Percentiles rank a stretch among this genome's conserved stretches.
These are phyloP conservation scores for Yamadazyma friedrichii DNA, from an alignment of 1,139 yeast genomes.

Conservation along the genomic window DNA sequence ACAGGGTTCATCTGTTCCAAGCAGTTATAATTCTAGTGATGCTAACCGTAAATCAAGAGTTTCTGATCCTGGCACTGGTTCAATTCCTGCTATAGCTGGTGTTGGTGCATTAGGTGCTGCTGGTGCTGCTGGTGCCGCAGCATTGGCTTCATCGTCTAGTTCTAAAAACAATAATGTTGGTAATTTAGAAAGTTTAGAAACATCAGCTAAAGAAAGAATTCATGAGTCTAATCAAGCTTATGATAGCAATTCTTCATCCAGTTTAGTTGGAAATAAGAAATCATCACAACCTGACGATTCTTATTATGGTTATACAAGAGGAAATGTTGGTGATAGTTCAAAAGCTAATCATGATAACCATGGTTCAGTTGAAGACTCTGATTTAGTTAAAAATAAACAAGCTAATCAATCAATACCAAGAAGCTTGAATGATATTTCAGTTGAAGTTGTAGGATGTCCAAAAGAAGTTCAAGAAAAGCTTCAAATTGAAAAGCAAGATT, in stretches of 20 bases:
- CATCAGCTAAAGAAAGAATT: background rate
- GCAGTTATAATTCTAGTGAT: background rate
- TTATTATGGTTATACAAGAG: slow-evolving; percentile 9
- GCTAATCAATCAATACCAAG: slow-evolving; percentile 5
- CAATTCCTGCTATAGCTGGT: slow-evolving; percentile 4
- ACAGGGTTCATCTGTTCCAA: slow-evolving; percentile 1
- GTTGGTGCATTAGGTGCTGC: slow-evolving; percentile 1
- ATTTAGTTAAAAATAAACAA: slow-evolving; percentile 7
- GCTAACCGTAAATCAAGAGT: background rate
- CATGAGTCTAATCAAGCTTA: background rate
- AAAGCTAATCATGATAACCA: background rate
- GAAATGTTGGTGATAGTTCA: slow-evolving; percentile 2
- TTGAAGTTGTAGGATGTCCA: slow-evolving; percentile 19
- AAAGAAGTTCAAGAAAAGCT: slow-evolving; percentile 9
- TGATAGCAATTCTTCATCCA: slow-evolving; percentile 8
- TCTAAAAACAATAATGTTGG: background rate
- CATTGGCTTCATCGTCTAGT: background rate
- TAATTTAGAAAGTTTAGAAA: slow-evolving; percentile 5
- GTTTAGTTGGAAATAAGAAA: slow-evolving; percentile 3
- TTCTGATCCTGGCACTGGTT: background rate
- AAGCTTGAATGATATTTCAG: slow-evolving; percentile 1
- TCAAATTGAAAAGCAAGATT: slow-evolving; percentile 11
- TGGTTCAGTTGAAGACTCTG: slow-evolving; percentile 4
- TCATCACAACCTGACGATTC: slow-evolving; percentile 9
- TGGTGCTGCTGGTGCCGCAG: slow-evolving; percentile 1